Conservation (phyloP, 208 protist species). For the Acanthamoeba castellanii region DNA sequence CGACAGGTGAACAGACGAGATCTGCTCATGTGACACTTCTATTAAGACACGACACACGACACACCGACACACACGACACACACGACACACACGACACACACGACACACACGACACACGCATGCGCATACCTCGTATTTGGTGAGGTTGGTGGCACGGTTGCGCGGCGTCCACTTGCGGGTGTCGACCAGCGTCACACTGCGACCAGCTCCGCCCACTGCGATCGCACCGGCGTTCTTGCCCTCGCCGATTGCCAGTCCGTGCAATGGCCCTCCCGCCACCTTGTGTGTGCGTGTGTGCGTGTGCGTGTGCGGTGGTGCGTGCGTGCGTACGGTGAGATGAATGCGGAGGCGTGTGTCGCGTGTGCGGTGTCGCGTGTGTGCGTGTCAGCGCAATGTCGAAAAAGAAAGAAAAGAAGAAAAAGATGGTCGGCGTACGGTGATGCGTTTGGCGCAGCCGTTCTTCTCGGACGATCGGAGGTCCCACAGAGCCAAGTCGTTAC, state of each 20-base stretch:
- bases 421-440: background rate
- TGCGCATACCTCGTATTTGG: constrained; percentile 6
- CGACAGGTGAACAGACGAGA: constrained; percentile 6
- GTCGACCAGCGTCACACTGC: constrained; percentile 33
- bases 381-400: no score
- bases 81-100: no score
- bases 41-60: no score
- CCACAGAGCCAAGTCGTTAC: background rate
- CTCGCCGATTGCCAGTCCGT: background rate
- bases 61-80: no score
- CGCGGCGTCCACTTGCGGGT: constrained; percentile 13
- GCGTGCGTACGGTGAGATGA: background rate
- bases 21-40: background rate
- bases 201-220: background rate
- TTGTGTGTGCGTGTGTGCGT: background rate
- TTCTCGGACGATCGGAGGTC: background rate
- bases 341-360: background rate
- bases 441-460: background rate
- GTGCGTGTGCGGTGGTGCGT: background rate
- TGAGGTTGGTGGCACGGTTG: constrained; percentile 15
- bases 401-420: no score
- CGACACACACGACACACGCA: no score
- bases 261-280: constrained; percentile 5
- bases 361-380: background rate
- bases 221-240: background rate